Evolutionary conservation across 2,329 filamentous ascomycete species (phyloP), one percentile per base, ranked within the genome.

Genomic region (Monosporascus ibericus): DNA sequence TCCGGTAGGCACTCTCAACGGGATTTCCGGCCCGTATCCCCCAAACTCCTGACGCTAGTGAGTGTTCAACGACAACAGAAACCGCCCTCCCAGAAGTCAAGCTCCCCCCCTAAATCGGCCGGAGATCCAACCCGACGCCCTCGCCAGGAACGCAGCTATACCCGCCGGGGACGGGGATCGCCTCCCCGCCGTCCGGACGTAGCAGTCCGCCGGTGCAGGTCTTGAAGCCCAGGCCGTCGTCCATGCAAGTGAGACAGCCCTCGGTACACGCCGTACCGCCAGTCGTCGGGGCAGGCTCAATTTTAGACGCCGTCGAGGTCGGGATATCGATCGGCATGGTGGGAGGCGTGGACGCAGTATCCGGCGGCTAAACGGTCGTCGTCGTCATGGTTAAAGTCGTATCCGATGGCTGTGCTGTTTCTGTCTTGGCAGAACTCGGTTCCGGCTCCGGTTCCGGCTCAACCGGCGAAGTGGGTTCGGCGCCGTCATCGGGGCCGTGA

Each of bases 221-320:
- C 11, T 60, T 57, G 47, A 65, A 64, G 38, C 60, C 60, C 6
- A 48, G 51, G 8, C 55, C 57, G 34, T 63, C 58, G 1, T 52
- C 52, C 25, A 64, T 55, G n/a, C 62, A 64, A 3, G 59, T 61
- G 9, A 65, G 58, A n/a, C 62, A 39, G 9, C 62, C 58, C 39
- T 64, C 62, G 3, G 49, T 46, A 37, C 63, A 64, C 3, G 44
- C 9, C 24, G n/a, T 49, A 18, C 27, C 36, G 20, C 39, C 39
- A 4, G 54, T 9, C n/a, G 52, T 42, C 18, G 52, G 46, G 30
- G 15, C 6, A 11, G 44, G n/a, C 17, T 17, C 34, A 7, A 39
- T 8, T 3, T 6, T 9, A 9, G 39, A 20, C 18, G 18, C 9
- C 39, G 39, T 42, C 18, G 39, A 15, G 22, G 18, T 18, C 18